These are phyloP conservation scores for Endocarpon pusillum DNA, from an alignment of 495 filamentous ascomycete species.

Conservation along the genomic window DNA sequence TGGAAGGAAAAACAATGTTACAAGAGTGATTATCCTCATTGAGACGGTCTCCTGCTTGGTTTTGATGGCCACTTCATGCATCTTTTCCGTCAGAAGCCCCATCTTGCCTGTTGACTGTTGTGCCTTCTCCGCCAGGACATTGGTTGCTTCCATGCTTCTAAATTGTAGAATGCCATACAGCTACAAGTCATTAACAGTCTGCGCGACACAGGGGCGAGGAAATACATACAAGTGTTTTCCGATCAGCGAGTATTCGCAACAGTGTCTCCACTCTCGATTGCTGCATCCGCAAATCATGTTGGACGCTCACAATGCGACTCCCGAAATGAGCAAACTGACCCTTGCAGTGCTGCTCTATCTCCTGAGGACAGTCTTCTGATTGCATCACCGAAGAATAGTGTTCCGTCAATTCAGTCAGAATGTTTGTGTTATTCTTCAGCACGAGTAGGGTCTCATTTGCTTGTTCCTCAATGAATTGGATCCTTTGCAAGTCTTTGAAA, in stretches of 20 bases:
- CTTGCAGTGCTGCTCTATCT: slow-evolving; percentile 3
- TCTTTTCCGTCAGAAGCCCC: slow-evolving; percentile 15
- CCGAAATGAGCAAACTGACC: slow-evolving; percentile 10
- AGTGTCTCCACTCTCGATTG: slow-evolving; percentile 13
- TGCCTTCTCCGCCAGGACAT: slow-evolving; percentile 13
- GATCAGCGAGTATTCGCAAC: slow-evolving; percentile 11
- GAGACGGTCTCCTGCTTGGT: slow-evolving; percentile 11
- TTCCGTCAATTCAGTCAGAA: slow-evolving; percentile 16
- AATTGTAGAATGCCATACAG: slow-evolving; percentile 16
- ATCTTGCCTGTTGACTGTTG: slow-evolving; percentile 15
- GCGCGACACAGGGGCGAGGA: background rate
- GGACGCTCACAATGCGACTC: slow-evolving; percentile 7
- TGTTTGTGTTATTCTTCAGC: slow-evolving; percentile 17
- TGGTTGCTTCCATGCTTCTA: slow-evolving; percentile 15
- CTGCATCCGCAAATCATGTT: slow-evolving; percentile 15
- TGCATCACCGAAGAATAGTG: slow-evolving; percentile 7
- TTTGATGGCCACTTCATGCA: slow-evolving; percentile 11
- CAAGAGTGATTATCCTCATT: slow-evolving; percentile 26
- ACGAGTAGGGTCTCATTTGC: slow-evolving; percentile 17
- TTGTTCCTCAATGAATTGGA: slow-evolving; percentile 19
- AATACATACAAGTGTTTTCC: slow-evolving; percentile 14
- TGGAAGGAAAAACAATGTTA: slow-evolving; percentile 26
- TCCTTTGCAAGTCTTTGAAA: too few species aligned
- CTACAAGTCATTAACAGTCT: slow-evolving; percentile 7
- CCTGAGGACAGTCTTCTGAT: slow-evolving; percentile 4